Evolutionary conservation across 2,329 filamentous ascomycete genomes (phyloP).

Genomic region (Madurella mycetomatis): DNA sequence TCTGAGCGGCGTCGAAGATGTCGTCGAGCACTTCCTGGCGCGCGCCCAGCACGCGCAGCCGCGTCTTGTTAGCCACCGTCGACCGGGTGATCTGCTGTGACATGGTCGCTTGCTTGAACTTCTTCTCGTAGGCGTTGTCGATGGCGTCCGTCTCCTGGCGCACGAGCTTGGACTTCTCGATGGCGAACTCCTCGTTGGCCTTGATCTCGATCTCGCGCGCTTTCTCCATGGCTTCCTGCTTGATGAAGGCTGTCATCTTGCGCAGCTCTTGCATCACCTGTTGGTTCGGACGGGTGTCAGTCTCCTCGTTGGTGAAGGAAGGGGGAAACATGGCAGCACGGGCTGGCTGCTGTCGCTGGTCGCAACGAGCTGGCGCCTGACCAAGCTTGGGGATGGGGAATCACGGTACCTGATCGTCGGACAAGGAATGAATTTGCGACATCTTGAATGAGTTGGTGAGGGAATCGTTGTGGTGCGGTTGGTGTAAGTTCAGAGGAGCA

Average conservation of each 20-base stretch:
- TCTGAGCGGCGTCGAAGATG: constrained; percentile 77
- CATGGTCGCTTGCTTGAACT: constrained; percentile 98
- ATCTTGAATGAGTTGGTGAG: constrained; percentile 53
- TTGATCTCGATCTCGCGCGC: constrained; percentile 96
- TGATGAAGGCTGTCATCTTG: constrained; percentile 99
- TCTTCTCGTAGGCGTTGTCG: constrained; percentile 92
- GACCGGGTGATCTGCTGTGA: constrained; percentile 98
- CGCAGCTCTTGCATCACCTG: constrained; percentile 97
- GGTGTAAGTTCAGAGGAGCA: neutral
- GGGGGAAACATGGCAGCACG: neutral
- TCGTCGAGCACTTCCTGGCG: constrained; percentile 87
- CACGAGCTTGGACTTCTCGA: constrained; percentile 98
- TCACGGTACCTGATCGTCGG: constrained; percentile 80
- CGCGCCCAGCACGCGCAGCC: constrained; percentile 79
- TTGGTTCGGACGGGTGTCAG: constrained; percentile 21
- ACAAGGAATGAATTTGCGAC: constrained; percentile 91
- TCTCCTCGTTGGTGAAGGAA: neutral
- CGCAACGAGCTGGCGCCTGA: neutral
- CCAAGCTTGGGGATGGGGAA: neutral
- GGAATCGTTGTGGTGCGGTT: neutral
- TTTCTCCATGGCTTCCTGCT: constrained; percentile 96
- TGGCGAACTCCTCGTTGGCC: constrained; percentile 97
- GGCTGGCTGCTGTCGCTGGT: neutral
- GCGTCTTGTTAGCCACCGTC: constrained; percentile 92
- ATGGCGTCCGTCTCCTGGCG: constrained; percentile 91